Evolutionary conservation across 441 rosid species (phyloP), one percentile per base, ranked within the genome.

Genomic region (Euphorbia corollata): DNA sequence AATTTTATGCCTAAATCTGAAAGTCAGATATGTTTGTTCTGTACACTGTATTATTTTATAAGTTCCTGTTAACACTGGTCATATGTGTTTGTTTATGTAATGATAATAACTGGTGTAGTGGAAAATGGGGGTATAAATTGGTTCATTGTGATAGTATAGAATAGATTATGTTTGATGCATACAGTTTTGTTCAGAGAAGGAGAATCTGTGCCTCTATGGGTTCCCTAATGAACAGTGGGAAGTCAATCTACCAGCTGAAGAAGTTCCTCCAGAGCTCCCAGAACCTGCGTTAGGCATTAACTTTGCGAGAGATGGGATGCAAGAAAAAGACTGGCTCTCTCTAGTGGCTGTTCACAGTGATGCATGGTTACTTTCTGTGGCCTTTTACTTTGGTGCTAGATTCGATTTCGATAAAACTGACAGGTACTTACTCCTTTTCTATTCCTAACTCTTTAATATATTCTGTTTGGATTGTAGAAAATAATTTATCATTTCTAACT

Each of bases 291-390:
- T 87, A 65, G 92, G 92, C 30, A 87, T 87, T 65, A 87, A 87
- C 76, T 87, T 87, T 68, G 92, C 89, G 11, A 83, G 92, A 68
- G 92, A 87, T 75, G 92, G 92, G 61, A 85, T 85, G 92, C 86
- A 83, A 66, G 89, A 85, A 56, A 87, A 85, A 71, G 89, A 87
- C 73, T 87, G 92, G 92, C 58, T 86, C 69, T 79, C 85, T 63
- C 69, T 83, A 61, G 87, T 83, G 65, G 85, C 87, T 59, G 85
- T 84, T 55, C 87, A 86, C 54, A 83, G 92, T 63, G 92, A 87
- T 73, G 84, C 89, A 8, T 87, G 92, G 92, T 77, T 87, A 72
- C 83, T 87, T 61, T 73, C 89, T n/a, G 89, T 85, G 63, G 85
- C 92, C 30, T 87, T 85, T 70, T 87, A 83, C 81, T 87, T 87